Base-by-base conservation (phyloP, 2,329 filamentous ascomycete genomes). In the Magnaporthales sp. region DNA sequence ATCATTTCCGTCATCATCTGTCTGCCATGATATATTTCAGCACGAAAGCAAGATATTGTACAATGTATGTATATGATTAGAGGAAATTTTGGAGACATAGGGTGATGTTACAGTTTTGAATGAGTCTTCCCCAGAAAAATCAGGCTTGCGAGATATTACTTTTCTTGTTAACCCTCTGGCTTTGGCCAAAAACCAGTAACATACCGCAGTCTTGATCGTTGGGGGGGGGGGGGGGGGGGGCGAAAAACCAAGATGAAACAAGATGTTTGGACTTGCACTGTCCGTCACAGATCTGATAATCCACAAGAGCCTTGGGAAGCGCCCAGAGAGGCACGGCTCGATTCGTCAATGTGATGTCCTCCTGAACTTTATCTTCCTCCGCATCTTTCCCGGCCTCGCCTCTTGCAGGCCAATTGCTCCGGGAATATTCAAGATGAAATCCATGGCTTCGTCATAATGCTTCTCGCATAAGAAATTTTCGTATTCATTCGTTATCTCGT, bases 401-500 rank as follows among this genome's bases (percentile, higher is more conserved):
- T 46, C 38, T 46, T 46, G 4, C 15, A n/a, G 15, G 38, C 38
- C 38, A 46, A 7, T 46, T 46, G 38, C 38, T n/a, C 38, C 15
- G 15, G 38, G 15, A n/a, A 46, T 13, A 13, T 46, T 46, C 38
- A 46, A 46, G 15, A n/a, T 6, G 15, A 46, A 5, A 6, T 19
- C 2, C 38, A 46, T 19, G 38, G 19, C 38, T 46, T 46, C 15
- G 38, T 46, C 15, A 19, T 46, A 7, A 46, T 19, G 15, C 15
- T 46, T n/a, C 15, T 15, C 7, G 15, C 15, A 46, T 19, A 46
- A 46, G 38, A 46, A n/a, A 3, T n/a, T n/a, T 46, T 46, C 38
- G n/a, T 19, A 46, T 54, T 56, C 30, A 65, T 54, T 65, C 63
- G 26, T 65, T 30, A 13, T 65, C 38, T 65, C 63, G 63, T 31